Percentiles rank a stretch among this genome's conserved stretches.
phyloP scores from a whole-genome alignment of 306 rosid genomes.

The Fragaria ananassa region DNA sequence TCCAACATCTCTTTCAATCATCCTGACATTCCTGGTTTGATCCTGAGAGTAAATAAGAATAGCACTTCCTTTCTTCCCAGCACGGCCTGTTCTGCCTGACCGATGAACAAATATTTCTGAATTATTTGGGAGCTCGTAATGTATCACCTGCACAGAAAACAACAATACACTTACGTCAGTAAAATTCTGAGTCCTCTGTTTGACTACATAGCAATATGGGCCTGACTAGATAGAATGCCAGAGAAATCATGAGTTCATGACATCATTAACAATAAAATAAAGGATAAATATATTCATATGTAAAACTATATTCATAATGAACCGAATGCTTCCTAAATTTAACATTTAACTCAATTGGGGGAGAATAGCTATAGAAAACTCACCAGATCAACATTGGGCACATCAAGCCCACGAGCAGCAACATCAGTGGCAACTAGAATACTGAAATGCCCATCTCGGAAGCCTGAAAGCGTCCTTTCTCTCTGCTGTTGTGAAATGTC shows the following conservation, averaged over 20 bases:
- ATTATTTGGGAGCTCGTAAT: conserved; percentile 86
- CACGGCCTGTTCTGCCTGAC: conserved; percentile 98
- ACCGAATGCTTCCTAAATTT: neutral
- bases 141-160: conserved; percentile 54
- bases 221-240: neutral
- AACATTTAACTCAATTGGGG: neutral
- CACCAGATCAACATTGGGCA: conserved; percentile 98
- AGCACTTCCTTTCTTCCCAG: conserved; percentile 93
- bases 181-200: neutral
- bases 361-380: conserved; percentile 29
- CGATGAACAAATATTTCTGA: conserved; percentile 98
- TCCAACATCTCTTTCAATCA: conserved; percentile 89
- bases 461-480: conserved; percentile 88
- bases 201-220: neutral
- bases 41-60: conserved; percentile 66
- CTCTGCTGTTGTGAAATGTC: conserved; percentile 92
- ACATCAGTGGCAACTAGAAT: conserved; percentile 95
- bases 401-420: conserved; percentile 95
- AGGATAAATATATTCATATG: neutral
- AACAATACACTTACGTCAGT: neutral
- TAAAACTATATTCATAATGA: neutral
- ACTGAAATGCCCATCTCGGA: conserved; percentile 76
- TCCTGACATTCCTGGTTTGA: conserved; percentile 60
- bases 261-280: neutral
- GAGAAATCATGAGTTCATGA: neutral